Evolutionary conservation across 2,329 filamentous ascomycete species (phyloP).

Genomic region (Aspergillus brasiliensis): DNA sequence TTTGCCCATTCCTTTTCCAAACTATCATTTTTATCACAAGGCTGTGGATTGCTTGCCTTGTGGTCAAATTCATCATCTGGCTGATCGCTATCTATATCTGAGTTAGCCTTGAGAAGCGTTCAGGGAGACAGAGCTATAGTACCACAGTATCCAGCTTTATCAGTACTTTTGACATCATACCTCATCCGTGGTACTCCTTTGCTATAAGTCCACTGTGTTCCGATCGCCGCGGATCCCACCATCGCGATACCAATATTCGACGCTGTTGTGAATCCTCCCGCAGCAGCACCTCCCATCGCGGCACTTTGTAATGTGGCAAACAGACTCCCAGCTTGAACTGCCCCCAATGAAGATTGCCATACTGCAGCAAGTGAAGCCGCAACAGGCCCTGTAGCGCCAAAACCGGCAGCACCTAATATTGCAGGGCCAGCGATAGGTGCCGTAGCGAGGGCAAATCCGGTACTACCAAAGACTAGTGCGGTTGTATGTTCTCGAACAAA

Average conservation of each 20-base stretch:
- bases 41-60: no score
- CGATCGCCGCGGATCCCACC: background rate
- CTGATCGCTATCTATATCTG: slow-evolving; percentile 1
- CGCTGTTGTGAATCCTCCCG: background rate
- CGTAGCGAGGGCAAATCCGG: slow-evolving; percentile 10
- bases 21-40: background rate
- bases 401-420: slow-evolving; percentile 8
- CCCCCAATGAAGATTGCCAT: slow-evolving; percentile 9
- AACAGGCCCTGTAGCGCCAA: slow-evolving; percentile 10
- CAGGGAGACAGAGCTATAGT: background rate
- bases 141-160: background rate
- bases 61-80: background rate
- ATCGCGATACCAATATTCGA: slow-evolving; percentile 6
- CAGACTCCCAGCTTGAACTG: slow-evolving; percentile 10
- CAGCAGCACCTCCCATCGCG: slow-evolving; percentile 7
- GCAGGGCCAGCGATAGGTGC: slow-evolving; percentile 7
- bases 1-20: background rate
- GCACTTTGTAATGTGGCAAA: slow-evolving; percentile 11
- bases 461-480: slow-evolving; percentile 4
- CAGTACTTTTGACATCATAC: background rate
- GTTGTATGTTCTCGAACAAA: slow-evolving; percentile 9
- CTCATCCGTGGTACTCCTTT: background rate
- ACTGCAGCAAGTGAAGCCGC: slow-evolving; percentile 9
- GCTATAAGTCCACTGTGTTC: background rate
- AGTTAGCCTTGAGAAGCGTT: slow-evolving; percentile 5